phyloP scores from a whole-genome alignment of 495 filamentous ascomycete genomes.

The Daldinia childiae region DNA sequence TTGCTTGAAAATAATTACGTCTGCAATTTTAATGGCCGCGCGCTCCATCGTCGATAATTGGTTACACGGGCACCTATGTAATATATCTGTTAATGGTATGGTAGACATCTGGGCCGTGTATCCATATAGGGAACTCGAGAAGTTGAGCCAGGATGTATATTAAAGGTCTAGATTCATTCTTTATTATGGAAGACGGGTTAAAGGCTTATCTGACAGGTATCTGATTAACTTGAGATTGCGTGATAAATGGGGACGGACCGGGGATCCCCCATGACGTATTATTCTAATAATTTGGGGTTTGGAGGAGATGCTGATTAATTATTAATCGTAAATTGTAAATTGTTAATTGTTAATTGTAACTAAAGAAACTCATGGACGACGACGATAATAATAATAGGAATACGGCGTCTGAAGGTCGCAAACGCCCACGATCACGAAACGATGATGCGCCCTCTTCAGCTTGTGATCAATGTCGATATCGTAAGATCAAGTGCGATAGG shows the following conservation, averaged over 20 bases:
- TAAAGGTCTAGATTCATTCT: neutral
- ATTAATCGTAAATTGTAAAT: neutral
- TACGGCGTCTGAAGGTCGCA: slow-evolving; percentile 9
- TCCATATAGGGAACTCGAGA: neutral
- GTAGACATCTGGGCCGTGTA: neutral
- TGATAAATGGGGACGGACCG: neutral
- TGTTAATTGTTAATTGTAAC: neutral
- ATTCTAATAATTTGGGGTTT: neutral
- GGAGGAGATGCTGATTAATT: neutral
- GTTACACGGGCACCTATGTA: neutral
- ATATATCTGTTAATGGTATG: neutral
- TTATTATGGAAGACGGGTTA: neutral
- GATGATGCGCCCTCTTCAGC: slow-evolving; percentile 15
- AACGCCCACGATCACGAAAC: slow-evolving; percentile 6
- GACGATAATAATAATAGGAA: neutral
- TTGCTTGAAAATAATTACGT: too few relatives aligned
- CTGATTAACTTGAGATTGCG: neutral
- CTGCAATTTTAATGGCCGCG: too few relatives aligned
- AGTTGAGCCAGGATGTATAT: neutral
- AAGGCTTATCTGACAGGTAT: neutral
- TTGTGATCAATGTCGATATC: slow-evolving; percentile 50
- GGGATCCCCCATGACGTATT: neutral
- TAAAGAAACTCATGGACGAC: neutral
- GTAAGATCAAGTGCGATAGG: slow-evolving; percentile 53
- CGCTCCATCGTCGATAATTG: neutral